Evolutionary conservation across 257 asterid species (phyloP).

Genomic region (Euphrasia confusa): DNA sequence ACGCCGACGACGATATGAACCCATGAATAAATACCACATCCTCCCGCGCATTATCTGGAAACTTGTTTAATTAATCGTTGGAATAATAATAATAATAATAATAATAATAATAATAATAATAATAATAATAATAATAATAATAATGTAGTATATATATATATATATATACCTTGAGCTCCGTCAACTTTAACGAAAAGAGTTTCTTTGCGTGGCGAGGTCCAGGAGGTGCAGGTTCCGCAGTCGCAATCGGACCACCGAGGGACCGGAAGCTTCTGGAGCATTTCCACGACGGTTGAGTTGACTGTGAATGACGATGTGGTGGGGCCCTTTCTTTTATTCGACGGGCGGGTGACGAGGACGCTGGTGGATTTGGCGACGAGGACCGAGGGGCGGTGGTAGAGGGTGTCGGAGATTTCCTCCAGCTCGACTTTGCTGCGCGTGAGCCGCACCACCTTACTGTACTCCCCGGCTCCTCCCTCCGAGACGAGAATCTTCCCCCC

Average conservation of each 20-base stretch:
- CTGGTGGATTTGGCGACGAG: constrained; percentile 41
- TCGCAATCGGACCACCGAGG: constrained; percentile 97
- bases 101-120: no score
- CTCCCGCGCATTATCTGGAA: constrained; percentile 56
- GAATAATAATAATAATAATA: no score
- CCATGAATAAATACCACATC: constrained; percentile 93
- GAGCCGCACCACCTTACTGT: constrained; percentile 55
- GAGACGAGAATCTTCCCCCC: constrained; percentile 69
- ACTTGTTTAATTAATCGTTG: no score
- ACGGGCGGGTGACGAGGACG: background rate
- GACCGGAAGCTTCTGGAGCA: constrained; percentile 38
- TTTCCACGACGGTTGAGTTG: constrained; percentile 62
- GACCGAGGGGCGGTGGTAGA: constrained; percentile 59
- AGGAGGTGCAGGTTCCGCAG: constrained; percentile 63
- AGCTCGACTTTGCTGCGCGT: constrained; percentile 54
- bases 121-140: no score
- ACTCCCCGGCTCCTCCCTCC: constrained; percentile 40
- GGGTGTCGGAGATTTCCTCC: constrained; percentile 89
- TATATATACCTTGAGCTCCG: constrained; percentile 58
- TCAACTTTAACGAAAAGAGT: constrained; percentile 60
- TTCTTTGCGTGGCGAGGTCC: constrained; percentile 55
- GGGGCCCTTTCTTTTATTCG: constrained; percentile 26
- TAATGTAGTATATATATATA: constrained; percentile 11
- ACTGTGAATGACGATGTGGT: constrained; percentile 41
- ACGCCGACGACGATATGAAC: constrained; percentile 80